Base-by-base conservation (phyloP, 768 basidiomycete species). In the Mycena amicta region DNA sequence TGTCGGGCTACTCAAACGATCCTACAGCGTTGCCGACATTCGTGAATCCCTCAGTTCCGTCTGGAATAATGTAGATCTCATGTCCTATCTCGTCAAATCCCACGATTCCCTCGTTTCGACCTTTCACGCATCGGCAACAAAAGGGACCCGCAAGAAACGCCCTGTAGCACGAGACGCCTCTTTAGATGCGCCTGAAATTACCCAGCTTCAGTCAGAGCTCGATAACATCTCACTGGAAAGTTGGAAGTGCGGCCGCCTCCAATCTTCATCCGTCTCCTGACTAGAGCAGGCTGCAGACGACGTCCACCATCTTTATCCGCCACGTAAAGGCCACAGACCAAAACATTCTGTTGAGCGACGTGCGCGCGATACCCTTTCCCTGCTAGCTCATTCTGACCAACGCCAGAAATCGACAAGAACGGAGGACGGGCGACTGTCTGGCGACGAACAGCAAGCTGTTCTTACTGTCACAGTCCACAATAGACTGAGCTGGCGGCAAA, bases 311-410 rank as follows among this genome's bases (percentile, higher is more conserved):
- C 20, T 91, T 90, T 66, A 81, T 88, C 68, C 81, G 89, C 28
- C 73, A 84, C 2, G 75, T 87, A 26, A 87, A 81, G 65, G 83
- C 83, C 64, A 78, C 87, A 0, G 90, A 92, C 66, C 79, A 82
- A 51, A 92, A 92, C 66, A 78, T 80, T 5, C 71, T 88, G 3
- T 70, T 69, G 2, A 70, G 70, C 55, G 65, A 74, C 62, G 85
- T 82, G 66, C 55, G 74, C 62, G 31, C 18, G 26, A 23, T 4
- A 18, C 39, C 5, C 8, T 31, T 55, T 50, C 50, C 25, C 52
- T 13, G 22, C 30, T 4, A 33, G 4, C 52, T 52, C 2, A 51
- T 29, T 47, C 22, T 53, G 26, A 15, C 6, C 75, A 74, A 72
- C 74, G 71, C 6, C 37, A 75, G 74, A 73, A 75, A 72, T 8